Percentiles rank a stretch among this genome's conserved stretches.
These are phyloP conservation scores for Actinidia polygama DNA, from an alignment of 179 eudicot species.

Conservation along the genomic window DNA sequence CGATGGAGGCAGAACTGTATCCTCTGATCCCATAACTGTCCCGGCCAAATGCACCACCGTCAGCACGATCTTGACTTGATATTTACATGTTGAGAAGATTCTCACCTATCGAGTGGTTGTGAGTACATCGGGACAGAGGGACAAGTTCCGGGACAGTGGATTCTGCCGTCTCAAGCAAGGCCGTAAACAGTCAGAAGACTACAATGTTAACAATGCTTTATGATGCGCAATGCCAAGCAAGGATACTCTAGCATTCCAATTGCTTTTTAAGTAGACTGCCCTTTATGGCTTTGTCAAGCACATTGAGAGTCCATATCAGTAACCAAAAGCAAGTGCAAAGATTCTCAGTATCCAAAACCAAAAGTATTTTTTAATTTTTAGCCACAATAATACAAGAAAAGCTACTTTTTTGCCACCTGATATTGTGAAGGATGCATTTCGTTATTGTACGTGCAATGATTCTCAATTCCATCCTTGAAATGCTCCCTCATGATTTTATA, in stretches of 20 bases:
- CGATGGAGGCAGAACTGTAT: too few species aligned
- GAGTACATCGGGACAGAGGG: too few species aligned
- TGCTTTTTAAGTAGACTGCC: background rate
- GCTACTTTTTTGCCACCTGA: background rate
- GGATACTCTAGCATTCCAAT: background rate
- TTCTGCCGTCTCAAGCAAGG: too few species aligned
- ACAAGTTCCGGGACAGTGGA: too few species aligned
- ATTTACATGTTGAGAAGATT: too few species aligned
- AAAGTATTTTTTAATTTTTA: background rate
- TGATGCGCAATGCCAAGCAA: background rate
- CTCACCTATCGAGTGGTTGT: too few species aligned
- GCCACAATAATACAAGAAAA: slow-evolving; percentile 5
- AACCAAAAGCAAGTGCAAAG: slow-evolving; percentile 28
- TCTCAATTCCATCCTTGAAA: background rate
- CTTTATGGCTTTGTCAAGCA: background rate
- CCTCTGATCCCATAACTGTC: too few species aligned
- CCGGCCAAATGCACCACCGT: too few species aligned
- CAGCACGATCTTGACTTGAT: too few species aligned
- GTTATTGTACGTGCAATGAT: background rate
- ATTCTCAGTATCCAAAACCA: slow-evolving; percentile 27
- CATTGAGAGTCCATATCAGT: background rate
- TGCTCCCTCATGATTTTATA: background rate
- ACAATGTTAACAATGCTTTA: too few species aligned
- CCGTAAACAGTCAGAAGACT: too few species aligned
- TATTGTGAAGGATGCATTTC: slow-evolving; percentile 5